Evolutionary conservation across 1,284 basidiomycete species (phyloP).

Genomic region (Ustilago vetiveriae): DNA sequence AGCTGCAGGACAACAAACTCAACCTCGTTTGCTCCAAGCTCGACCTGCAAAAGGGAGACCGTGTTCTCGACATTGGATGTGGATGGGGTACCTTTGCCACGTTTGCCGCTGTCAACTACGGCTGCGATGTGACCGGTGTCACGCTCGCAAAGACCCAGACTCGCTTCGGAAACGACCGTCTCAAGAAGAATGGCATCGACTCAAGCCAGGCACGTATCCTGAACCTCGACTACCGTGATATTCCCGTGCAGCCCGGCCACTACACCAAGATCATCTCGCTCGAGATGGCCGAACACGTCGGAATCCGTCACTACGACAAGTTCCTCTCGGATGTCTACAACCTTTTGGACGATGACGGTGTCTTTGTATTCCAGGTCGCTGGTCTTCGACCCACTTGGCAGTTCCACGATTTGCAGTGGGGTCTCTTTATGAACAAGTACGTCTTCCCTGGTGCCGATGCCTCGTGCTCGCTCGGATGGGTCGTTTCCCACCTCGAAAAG

Average conservation of each 20-base stretch:
- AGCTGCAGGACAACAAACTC: constrained; percentile 98
- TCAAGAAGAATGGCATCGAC: constrained; percentile 80
- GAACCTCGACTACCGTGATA: constrained; percentile 93
- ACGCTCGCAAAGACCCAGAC: constrained; percentile 92
- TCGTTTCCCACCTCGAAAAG: constrained; percentile 79
- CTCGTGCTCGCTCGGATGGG: constrained; percentile 89
- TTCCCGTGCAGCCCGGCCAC: constrained; percentile 79
- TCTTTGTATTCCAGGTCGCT: constrained; percentile 94
- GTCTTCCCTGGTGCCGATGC: constrained; percentile 94
- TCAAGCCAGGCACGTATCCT: constrained; percentile 85
- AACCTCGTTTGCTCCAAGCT: constrained; percentile 94
- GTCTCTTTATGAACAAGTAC: constrained; percentile 69
- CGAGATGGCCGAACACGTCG: constrained; percentile 97
- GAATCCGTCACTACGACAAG: constrained; percentile 87
- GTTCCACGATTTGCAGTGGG: constrained; percentile 96
- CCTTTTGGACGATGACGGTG: constrained; percentile 91
- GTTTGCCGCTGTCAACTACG: constrained; percentile 97
- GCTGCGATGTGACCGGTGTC: constrained; percentile 91
- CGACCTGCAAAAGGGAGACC: constrained; percentile 81
- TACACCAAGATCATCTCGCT: constrained; percentile 95
- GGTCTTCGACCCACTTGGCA: constrained; percentile 94
- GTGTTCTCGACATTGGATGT: constrained; percentile 91
- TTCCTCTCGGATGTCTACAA: constrained; percentile 94
- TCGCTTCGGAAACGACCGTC: constrained; percentile 88
- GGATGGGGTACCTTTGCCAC: constrained; percentile 97